These are phyloP conservation scores for Detonula confervacea DNA, from an alignment of 352 stramenopile genomes.

Conservation along the genomic window DNA sequence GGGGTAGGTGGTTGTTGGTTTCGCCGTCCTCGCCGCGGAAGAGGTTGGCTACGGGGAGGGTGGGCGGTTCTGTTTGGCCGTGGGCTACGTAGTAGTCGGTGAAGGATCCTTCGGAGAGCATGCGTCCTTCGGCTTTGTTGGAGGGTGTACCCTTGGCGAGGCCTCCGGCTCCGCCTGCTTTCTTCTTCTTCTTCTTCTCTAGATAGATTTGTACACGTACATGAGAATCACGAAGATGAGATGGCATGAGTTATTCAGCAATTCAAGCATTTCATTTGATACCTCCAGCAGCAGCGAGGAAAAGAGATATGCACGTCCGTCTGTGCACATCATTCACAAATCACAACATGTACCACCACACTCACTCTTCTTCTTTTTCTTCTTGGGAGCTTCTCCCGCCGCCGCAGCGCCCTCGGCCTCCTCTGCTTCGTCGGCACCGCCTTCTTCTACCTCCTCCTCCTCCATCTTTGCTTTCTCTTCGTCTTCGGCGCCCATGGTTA, in stretches of 20 bases:
- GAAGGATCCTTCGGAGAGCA: constrained; percentile 86
- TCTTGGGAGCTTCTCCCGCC: constrained; percentile 61
- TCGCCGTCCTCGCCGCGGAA: constrained; percentile 60
- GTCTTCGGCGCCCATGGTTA: constrained; percentile 28
- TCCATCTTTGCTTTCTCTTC: constrained; percentile 29
- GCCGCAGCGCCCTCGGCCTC: constrained; percentile 28
- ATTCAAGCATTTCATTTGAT: too few species aligned
- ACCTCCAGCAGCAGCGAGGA: too few species aligned
- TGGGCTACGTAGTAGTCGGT: constrained; percentile 93
- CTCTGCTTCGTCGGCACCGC: constrained; percentile 56
- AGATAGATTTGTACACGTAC: too few species aligned
- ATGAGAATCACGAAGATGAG: too few species aligned
- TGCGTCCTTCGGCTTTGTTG: constrained; percentile 64
- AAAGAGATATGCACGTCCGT: too few species aligned
- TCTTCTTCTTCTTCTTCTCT: constrained; percentile 84
- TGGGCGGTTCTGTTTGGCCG: constrained; percentile 94
- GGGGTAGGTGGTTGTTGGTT: constrained; percentile 8
- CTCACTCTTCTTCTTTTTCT: constrained; percentile 88
- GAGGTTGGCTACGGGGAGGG: constrained; percentile 90
- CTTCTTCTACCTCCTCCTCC: constrained; percentile 48
- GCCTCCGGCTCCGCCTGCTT: background rate
- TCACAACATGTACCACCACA: too few species aligned
- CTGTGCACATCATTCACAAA: too few species aligned
- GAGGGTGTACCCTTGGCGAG: constrained; percentile 46
- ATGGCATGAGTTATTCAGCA: too few species aligned